phyloP scores from a whole-genome alignment of 305 asterid species.

The Plantago lanceolata region DNA sequence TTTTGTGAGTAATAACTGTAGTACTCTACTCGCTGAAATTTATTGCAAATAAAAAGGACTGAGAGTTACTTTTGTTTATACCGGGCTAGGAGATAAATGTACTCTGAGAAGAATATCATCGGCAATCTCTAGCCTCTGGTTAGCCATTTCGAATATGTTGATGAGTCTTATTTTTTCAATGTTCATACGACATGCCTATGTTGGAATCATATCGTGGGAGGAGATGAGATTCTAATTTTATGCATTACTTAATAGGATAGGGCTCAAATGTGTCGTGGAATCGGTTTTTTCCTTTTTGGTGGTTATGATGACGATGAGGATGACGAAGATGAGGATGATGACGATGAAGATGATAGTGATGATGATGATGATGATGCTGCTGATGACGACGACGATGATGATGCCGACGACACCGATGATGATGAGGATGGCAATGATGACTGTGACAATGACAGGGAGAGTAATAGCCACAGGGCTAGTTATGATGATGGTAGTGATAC shows the following conservation, averaged over 20 bases:
- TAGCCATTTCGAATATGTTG: constrained; percentile 2
- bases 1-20: no score
- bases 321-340: constrained; percentile 26
- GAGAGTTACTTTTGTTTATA: background rate
- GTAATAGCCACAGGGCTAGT: constrained; percentile 1
- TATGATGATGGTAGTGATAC: constrained; percentile 17
- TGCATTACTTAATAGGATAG: constrained; percentile 41
- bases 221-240: constrained; percentile 38
- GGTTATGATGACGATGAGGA: constrained; percentile 15
- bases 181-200: constrained; percentile 24
- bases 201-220: constrained; percentile 21
- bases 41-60: background rate
- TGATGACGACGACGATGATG: constrained; percentile 23
- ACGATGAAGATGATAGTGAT: constrained; percentile 14
- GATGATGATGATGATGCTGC: background rate
- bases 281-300: constrained; percentile 35
- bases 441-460: background rate
- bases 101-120: background rate
- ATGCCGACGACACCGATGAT: constrained; percentile 15
- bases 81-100: no score
- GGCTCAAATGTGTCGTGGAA: constrained; percentile 33
- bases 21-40: no score
- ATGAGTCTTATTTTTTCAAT: background rate
- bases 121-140: background rate
- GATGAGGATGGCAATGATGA: constrained; percentile 21